A percentile compares a stretch with the other conserved stretches of the same genome.
phyloP scores from a whole-genome alignment of 768 basidiomycete species.

The Hebeloma cylindrosporum region DNA sequence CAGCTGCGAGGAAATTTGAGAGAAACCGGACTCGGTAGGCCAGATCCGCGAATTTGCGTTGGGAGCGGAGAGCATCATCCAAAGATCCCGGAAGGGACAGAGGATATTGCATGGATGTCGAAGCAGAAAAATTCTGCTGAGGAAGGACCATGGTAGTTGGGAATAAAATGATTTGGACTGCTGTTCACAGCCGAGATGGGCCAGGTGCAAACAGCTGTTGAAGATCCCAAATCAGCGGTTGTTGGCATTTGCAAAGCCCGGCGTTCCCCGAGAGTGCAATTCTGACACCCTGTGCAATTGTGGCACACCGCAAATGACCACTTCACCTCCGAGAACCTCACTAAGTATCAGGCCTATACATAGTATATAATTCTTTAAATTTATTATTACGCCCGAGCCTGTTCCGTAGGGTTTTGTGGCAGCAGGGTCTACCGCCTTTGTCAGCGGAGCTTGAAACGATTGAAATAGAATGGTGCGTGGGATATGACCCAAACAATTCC shows the following conservation, averaged over 20 bases:
- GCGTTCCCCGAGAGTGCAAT: slow-evolving; percentile 35
- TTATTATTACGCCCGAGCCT: slow-evolving; percentile 1
- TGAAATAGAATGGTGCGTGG: slow-evolving; percentile 17
- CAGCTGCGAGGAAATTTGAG: slow-evolving; percentile 31
- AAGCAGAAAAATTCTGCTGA: slow-evolving; percentile 10
- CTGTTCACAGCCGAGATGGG: slow-evolving; percentile 24
- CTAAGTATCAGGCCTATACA: not conserved
- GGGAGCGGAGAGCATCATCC: slow-evolving; percentile 11
- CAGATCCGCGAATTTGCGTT: slow-evolving; percentile 16
- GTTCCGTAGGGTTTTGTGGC: slow-evolving; percentile 13
- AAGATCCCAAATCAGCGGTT: slow-evolving; percentile 27
- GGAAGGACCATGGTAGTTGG: slow-evolving; percentile 16
- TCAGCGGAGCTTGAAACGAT: slow-evolving; percentile 34
- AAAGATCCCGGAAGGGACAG: slow-evolving; percentile 9
- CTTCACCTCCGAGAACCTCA: slow-evolving; percentile 1
- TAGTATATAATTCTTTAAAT: slow-evolving; percentile 5
- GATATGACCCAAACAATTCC: slow-evolving; percentile 14
- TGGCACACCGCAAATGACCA: slow-evolving; percentile 6
- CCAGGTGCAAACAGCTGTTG: slow-evolving; percentile 22
- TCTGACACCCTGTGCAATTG: slow-evolving; percentile 20
- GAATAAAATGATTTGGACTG: slow-evolving; percentile 12
- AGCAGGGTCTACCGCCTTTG: slow-evolving; percentile 3
- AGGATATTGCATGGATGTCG: slow-evolving; percentile 7
- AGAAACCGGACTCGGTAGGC: slow-evolving; percentile 22
- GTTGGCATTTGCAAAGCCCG: slow-evolving; percentile 28